Evolutionary conservation across 257 asterid species (phyloP), one percentile per base, ranked within the genome.

Genomic region (Ophiorrhiza pumila): DNA sequence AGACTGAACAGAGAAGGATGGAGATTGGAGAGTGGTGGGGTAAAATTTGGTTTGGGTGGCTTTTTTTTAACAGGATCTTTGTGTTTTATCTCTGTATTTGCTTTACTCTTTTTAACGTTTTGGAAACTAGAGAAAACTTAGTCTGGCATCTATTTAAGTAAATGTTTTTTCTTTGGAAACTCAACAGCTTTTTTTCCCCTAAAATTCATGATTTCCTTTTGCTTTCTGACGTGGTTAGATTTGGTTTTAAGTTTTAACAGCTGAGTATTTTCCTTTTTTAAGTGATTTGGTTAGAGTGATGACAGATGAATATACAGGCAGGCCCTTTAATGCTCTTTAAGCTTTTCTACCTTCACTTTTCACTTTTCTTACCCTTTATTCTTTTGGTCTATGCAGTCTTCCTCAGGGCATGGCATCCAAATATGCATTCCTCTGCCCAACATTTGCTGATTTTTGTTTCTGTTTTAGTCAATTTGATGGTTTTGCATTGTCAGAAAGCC

Each of bases 221-320:
- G 53, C 56, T 14, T 13, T 43, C 15, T 27, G 58, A 29, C 58
- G 29, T 27, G n/a, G 71, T 49, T 45, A 29, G 55, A 29, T 31
- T 20, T 57, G 46, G 56, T 27, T n/a, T n/a, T n/a, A n/a, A n/a
- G n/a, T 66, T 64, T 65, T 66, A 7, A 42, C 42, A 66, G 27
- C 42, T 43, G n/a, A 29, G 15, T 31, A 4, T n/a, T n/a, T 31
- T 32, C 6, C 3, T 2, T 34, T 29, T 45, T 17, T 0, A 7
- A 27, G 27, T 18, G 43, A 67, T 50, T 68, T 50, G 47, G n/a
- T 25, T n/a, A n/a, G 22, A 23, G 10, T 47, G 9, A 3, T 7
- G 11, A 45, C 27, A 13, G 15, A 23, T 55, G 23, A 12, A 13
- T 5, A 6, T 13, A 9, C 11, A 47, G n/a, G n/a, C n/a, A n/a